A percentile compares a stretch with the other conserved stretches of the same genome.
These are phyloP conservation scores for Cyclostephanos tholiformis DNA, from an alignment of 108 stramenopile genomes.

Conservation along the genomic window DNA sequence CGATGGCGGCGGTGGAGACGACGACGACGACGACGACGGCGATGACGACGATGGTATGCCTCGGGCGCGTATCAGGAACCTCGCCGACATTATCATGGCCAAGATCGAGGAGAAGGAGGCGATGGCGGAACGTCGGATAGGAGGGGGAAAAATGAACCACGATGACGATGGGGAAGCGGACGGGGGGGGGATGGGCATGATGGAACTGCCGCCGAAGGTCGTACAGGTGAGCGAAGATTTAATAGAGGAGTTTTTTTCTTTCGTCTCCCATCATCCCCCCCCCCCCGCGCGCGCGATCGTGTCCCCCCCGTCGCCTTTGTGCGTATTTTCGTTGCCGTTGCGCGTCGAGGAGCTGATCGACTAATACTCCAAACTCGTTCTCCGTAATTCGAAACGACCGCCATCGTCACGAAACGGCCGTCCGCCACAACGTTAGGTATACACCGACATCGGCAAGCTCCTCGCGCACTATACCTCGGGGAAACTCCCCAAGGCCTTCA, in stretches of 20 bases:
- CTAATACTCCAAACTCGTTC: too few relatives aligned
- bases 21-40: slow-evolving; percentile 8
- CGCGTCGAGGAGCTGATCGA: too few relatives aligned
- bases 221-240: slow-evolving; percentile 70
- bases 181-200: slow-evolving; percentile 35
- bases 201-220: slow-evolving; percentile 86
- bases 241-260: background rate
- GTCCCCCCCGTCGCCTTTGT: too few relatives aligned
- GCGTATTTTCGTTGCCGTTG: too few relatives aligned
- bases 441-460: slow-evolving; percentile 94
- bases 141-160: too few relatives aligned
- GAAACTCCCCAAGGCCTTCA: slow-evolving; percentile 99
- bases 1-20: slow-evolving; percentile 10
- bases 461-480: slow-evolving; percentile 93
- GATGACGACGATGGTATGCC: slow-evolving; percentile 45
- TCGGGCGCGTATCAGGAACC: slow-evolving; percentile 58
- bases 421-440: slow-evolving; percentile 63
- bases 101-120: slow-evolving; percentile 97
- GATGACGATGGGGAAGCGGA: slow-evolving; percentile 48
- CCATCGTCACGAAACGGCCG: too few relatives aligned
- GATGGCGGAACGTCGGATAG: slow-evolving; percentile 24
- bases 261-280: background rate
- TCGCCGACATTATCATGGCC: slow-evolving; percentile 98
- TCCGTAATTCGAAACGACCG: too few relatives aligned
- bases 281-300: too few relatives aligned